phyloP scores from a whole-genome alignment of 2,329 filamentous ascomycete genomes.

The Coleophoma crateriformis region DNA sequence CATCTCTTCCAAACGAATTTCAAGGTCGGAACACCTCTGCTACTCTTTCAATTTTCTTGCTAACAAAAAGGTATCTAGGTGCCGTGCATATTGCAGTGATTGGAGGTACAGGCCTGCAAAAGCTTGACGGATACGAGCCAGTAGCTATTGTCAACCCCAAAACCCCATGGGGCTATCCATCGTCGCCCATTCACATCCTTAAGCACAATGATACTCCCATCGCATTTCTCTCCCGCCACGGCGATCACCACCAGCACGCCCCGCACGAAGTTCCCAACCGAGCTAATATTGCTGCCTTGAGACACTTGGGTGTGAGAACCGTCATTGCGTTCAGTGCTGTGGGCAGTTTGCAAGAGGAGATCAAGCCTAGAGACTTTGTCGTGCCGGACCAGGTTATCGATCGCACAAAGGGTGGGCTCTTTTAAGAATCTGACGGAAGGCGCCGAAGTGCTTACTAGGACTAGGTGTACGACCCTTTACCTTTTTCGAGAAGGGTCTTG shows the following conservation, averaged over 20 bases:
- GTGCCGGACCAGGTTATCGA: constrained; percentile 96
- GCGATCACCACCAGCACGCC: constrained; percentile 78
- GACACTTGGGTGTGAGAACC: constrained; percentile 80
- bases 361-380: constrained; percentile 94
- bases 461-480: constrained; percentile 77
- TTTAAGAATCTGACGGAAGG: background rate
- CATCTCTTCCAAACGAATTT: constrained; percentile 19
- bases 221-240: constrained; percentile 93
- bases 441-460: background rate
- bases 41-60: background rate
- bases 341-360: constrained; percentile 84
- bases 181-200: constrained; percentile 75
- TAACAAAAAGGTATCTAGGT: constrained; percentile 32
- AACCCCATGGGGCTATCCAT: constrained; percentile 86
- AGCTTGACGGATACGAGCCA: constrained; percentile 80
- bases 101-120: constrained; percentile 86
- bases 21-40: constrained; percentile 10
- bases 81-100: constrained; percentile 83
- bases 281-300: constrained; percentile 97
- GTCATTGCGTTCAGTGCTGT: constrained; percentile 95
- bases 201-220: constrained; percentile 78
- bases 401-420: constrained; percentile 68
- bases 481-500: constrained; percentile 89
- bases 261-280: constrained; percentile 93
- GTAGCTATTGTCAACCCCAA: constrained; percentile 70